These are phyloP conservation scores for Cyberlindnera nakhonratchasimensis DNA, from an alignment of 805 yeast genomes.

Conservation along the genomic window DNA sequence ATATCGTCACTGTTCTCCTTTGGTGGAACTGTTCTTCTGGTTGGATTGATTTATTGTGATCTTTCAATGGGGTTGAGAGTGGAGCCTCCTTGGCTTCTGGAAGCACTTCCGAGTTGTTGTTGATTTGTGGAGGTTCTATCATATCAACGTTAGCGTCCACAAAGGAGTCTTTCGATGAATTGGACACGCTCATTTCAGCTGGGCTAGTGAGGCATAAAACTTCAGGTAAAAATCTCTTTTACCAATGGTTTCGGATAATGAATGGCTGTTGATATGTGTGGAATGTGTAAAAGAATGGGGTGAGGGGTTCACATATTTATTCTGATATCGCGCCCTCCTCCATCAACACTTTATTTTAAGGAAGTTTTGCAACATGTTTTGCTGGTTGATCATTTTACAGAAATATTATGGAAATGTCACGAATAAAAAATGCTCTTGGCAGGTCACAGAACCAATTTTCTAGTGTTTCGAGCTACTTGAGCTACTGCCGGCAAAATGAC, in stretches of 20 bases:
- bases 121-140: no score
- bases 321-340: no score
- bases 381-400: no score
- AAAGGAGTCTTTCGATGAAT: slow-evolving; percentile 12
- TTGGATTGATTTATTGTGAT: background rate
- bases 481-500: slow-evolving; percentile 18
- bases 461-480: slow-evolving; percentile 12
- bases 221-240: no score
- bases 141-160: slow-evolving; percentile 8
- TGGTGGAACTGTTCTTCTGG: background rate
- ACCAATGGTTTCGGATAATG: no score
- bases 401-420: background rate
- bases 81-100: slow-evolving; percentile 12
- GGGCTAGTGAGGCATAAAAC: background rate
- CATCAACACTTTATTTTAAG: no score
- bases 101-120: background rate
- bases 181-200: slow-evolving; percentile 2
- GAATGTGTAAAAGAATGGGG: no score
- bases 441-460: slow-evolving; percentile 1
- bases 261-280: no score
- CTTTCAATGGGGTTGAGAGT: slow-evolving; percentile 13
- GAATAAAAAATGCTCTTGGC: background rate
- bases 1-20: slow-evolving; percentile 25
- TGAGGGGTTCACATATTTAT: no score
- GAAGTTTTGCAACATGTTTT: no score